Evolutionary conservation across 169 alveolate species (phyloP).

Genomic region (Eimeria nieschulzi): DNA sequence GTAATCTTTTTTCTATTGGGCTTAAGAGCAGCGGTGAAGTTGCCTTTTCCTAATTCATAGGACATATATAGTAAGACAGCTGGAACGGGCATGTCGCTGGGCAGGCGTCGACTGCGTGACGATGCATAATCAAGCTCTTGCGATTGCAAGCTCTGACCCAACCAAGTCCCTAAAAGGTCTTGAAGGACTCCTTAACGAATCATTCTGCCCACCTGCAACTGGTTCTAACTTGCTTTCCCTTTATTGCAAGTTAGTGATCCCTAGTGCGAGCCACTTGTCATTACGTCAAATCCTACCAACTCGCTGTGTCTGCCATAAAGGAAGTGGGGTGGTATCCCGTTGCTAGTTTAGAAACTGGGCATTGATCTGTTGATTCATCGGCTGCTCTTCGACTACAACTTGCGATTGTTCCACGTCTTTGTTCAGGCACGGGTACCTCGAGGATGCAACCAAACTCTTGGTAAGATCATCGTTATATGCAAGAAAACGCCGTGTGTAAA

Average conservation of each 20-base stretch:
- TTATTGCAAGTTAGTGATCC: slow-evolving; percentile 39
- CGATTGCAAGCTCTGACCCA: slow-evolving; percentile 41
- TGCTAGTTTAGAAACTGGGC: background rate
- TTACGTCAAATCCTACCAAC: background rate
- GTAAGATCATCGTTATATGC: background rate
- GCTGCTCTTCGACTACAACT: background rate
- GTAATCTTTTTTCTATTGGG: too few species aligned
- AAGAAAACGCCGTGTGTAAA: too few species aligned
- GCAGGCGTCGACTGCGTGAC: slow-evolving; percentile 58
- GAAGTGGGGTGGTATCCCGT: background rate
- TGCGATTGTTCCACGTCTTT: background rate
- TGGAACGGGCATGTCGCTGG: background rate
- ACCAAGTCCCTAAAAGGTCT: slow-evolving; percentile 5
- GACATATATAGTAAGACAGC: too few species aligned
- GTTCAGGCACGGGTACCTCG: slow-evolving; percentile 25
- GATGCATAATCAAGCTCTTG: slow-evolving; percentile 30
- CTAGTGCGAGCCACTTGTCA: background rate
- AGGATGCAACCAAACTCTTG: slow-evolving; percentile 22
- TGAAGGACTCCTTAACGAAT: slow-evolving; percentile 17
- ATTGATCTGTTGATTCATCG: background rate
- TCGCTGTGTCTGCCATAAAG: background rate
- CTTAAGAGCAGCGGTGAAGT: too few species aligned
- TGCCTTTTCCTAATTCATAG: background rate
- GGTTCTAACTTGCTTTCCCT: slow-evolving; percentile 18
- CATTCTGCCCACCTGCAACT: background rate